Evolutionary conservation across 495 filamentous ascomycete species (phyloP).

Genomic region (Thozetella sp.): DNA sequence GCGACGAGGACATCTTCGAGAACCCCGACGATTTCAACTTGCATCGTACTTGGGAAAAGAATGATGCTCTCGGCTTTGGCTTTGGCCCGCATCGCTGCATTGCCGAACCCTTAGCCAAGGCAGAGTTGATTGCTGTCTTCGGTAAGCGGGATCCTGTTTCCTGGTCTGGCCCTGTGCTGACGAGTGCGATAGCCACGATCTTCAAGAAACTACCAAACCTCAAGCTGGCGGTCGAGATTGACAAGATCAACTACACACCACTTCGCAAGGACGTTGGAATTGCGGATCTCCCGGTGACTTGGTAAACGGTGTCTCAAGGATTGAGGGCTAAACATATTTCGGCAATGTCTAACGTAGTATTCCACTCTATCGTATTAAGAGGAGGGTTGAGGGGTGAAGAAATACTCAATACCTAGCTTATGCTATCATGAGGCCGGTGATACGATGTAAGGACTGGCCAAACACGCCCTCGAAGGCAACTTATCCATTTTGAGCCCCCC

Average conservation of each 20-base stretch:
- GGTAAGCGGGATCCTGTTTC: slow-evolving; percentile 21
- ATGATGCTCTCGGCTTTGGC: slow-evolving; percentile 42
- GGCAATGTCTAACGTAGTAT: no score
- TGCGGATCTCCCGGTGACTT: slow-evolving; percentile 29
- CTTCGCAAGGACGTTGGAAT: slow-evolving; percentile 39
- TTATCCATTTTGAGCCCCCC: no score
- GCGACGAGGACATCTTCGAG: slow-evolving; percentile 43
- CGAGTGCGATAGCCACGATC: slow-evolving; percentile 22
- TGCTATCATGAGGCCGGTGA: no score
- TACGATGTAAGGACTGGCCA: no score
- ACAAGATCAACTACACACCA: slow-evolving; percentile 34
- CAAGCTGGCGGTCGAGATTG: slow-evolving; percentile 33
- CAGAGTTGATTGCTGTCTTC: slow-evolving; percentile 38
- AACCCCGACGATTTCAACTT: slow-evolving; percentile 43
- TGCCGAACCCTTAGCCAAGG: slow-evolving; percentile 39
- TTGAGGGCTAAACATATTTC: neutral
- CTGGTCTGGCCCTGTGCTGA: slow-evolving; percentile 3
- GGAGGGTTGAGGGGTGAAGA: no score
- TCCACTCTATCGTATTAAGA: no score
- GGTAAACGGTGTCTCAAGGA: slow-evolving; percentile 6
- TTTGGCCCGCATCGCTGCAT: slow-evolving; percentile 45
- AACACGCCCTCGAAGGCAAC: no score
- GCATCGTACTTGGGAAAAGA: slow-evolving; percentile 29
- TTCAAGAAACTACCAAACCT: slow-evolving; percentile 29
- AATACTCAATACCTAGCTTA: no score